Conservation (phyloP, 495 filamentous ascomycete species). For the Opeltia flavorubescens region DNA sequence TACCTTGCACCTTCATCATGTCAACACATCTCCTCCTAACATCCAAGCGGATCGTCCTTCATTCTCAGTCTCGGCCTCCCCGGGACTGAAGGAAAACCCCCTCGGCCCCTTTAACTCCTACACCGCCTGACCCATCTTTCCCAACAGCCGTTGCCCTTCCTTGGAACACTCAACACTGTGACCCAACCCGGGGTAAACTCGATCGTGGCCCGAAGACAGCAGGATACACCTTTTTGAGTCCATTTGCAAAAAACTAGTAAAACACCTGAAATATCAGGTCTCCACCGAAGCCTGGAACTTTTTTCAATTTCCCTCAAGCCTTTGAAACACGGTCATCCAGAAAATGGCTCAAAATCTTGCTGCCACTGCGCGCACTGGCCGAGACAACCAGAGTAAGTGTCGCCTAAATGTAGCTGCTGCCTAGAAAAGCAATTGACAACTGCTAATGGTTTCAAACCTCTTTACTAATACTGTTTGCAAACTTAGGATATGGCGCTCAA, state of each 20-base stretch:
- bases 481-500: constrained; percentile 71
- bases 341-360: constrained; percentile 19
- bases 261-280: not conserved
- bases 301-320: not conserved
- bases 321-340: not conserved
- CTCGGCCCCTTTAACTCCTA: not conserved
- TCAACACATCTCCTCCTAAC: constrained; percentile 3
- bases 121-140: constrained; percentile 1
- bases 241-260: not conserved
- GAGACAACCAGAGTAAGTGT: constrained; percentile 35
- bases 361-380: constrained; percentile 31
- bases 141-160: not conserved
- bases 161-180: too few relatives aligned
- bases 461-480: constrained; percentile 6
- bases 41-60: constrained; percentile 16
- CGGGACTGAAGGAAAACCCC: constrained; percentile 25
- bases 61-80: constrained; percentile 31
- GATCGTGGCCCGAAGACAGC: too few relatives aligned
- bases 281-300: too few relatives aligned
- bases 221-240: too few relatives aligned
- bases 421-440: not conserved
- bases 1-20: not conserved
- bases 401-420: not conserved
- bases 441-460: not conserved
- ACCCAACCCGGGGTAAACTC: too few relatives aligned